Evolutionary conservation across 2,329 filamentous ascomycete genomes (phyloP).

Genomic region (Didymella pinodella): DNA sequence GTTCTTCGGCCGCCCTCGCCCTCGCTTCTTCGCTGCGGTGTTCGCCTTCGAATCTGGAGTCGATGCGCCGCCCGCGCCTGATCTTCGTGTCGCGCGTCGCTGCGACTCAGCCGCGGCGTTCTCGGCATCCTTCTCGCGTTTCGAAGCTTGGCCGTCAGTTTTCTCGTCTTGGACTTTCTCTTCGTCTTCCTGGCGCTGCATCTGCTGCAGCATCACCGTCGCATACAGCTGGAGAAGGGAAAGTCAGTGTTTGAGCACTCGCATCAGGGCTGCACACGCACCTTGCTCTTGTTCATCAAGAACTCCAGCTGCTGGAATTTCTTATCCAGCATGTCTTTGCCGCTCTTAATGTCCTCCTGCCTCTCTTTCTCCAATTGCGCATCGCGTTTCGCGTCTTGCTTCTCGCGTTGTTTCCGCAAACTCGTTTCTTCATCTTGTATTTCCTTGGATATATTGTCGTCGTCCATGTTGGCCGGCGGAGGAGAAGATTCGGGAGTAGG

Average conservation of each 20-base stretch:
- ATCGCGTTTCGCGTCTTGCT: constrained; percentile 56
- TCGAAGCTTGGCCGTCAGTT: constrained; percentile 54
- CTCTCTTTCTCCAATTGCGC: constrained; percentile 55
- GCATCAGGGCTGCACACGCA: constrained; percentile 7
- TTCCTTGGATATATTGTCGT: constrained; percentile 45
- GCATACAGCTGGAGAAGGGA: constrained; percentile 52
- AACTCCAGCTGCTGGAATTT: constrained; percentile 63
- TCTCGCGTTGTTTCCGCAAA: constrained; percentile 54
- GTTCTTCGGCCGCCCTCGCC: constrained; percentile 52
- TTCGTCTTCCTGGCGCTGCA: constrained; percentile 60
- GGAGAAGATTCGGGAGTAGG: constrained; percentile 48
- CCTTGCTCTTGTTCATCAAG: constrained; percentile 61
- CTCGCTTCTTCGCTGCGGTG: constrained; percentile 34
- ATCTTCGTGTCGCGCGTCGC: constrained; percentile 55
- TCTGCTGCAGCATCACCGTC: constrained; percentile 61
- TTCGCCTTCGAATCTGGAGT: constrained; percentile 31
- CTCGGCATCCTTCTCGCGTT: constrained; percentile 58
- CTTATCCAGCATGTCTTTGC: constrained; percentile 55
- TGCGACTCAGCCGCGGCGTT: constrained; percentile 56
- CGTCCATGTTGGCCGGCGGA: constrained; percentile 41
- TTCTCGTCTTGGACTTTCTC: constrained; percentile 57
- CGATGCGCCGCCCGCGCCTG: constrained; percentile 29
- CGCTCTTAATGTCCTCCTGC: constrained; percentile 57
- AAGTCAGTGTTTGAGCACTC: constrained; percentile 14
- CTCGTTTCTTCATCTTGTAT: constrained; percentile 58